These are phyloP conservation scores for Chalaropsis ovoidea DNA, from an alignment of 2,329 filamentous ascomycete genomes.

Conservation along the genomic window DNA sequence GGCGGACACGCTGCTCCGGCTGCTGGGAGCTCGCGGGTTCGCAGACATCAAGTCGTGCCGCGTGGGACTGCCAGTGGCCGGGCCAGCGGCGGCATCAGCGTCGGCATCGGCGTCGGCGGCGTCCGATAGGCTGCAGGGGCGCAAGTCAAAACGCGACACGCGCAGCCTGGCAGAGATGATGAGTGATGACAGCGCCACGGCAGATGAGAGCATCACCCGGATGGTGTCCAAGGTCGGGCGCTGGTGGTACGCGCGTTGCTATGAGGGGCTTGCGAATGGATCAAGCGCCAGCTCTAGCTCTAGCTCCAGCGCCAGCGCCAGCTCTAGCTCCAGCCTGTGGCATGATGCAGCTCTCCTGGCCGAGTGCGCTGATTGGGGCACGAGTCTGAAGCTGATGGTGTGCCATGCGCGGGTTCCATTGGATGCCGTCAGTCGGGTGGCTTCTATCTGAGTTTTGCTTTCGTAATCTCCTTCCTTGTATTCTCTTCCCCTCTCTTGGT, in stretches of 20 bases:
- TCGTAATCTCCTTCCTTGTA: neutral
- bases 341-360: constrained; percentile 60
- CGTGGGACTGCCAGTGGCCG: constrained; percentile 59
- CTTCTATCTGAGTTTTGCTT: constrained; percentile 20
- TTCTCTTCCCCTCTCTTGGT: neutral
- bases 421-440: constrained; percentile 18
- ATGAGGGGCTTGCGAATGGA: constrained; percentile 47
- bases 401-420: constrained; percentile 79
- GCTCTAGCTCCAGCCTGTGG: constrained; percentile 57
- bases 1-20: constrained; percentile 51
- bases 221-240: constrained; percentile 86
- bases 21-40: constrained; percentile 61
- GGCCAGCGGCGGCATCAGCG: constrained; percentile 31
- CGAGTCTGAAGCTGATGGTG: constrained; percentile 81
- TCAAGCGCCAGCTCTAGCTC: constrained; percentile 34
- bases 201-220: constrained; percentile 78
- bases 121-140: constrained; percentile 7
- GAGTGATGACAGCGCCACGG: constrained; percentile 55
- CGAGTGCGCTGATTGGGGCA: constrained; percentile 79
- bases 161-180: constrained; percentile 61
- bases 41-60: constrained; percentile 63
- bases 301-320: neutral
- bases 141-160: constrained; percentile 36
- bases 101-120: constrained; percentile 32
- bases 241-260: constrained; percentile 95